Conservation (phyloP, 2,329 filamentous ascomycete species). For the Cercospora citrullina region DNA sequence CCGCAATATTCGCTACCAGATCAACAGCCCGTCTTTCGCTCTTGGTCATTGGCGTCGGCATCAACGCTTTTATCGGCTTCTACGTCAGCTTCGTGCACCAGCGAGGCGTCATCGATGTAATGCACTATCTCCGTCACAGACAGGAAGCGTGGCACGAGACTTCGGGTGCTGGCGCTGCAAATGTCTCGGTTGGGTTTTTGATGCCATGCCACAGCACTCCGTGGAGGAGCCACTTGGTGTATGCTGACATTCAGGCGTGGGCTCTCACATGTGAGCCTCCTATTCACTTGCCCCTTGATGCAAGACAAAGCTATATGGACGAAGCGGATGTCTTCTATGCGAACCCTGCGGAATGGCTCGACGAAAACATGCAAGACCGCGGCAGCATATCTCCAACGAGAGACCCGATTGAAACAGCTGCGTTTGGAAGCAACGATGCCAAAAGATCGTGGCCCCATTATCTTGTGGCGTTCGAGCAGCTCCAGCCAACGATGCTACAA, state of each 20-base stretch:
- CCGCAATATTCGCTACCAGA: conserved; percentile 60
- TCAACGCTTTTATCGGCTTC: conserved; percentile 69
- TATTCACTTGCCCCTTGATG: conserved; percentile 61
- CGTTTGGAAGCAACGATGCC: neutral
- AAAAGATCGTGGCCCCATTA: conserved; percentile 46
- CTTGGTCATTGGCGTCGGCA: conserved; percentile 54
- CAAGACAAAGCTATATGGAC: conserved; percentile 72
- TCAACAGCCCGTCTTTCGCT: conserved; percentile 51
- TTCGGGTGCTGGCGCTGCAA: conserved; percentile 17
- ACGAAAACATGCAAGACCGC: conserved; percentile 42
- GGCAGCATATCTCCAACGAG: conserved; percentile 15
- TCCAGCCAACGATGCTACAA: conserved; percentile 52
- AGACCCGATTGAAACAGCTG: neutral
- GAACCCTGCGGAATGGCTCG: conserved; percentile 53
- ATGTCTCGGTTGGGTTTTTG: conserved; percentile 70
- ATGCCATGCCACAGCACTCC: conserved; percentile 96
- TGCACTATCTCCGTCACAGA: conserved; percentile 71
- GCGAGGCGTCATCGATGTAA: conserved; percentile 72
- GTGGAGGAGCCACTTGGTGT: conserved; percentile 84
- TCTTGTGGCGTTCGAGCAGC: conserved; percentile 57
- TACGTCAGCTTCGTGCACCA: conserved; percentile 80
- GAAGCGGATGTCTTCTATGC: conserved; percentile 91
- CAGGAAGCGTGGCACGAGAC: conserved; percentile 30
- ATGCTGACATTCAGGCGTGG: conserved; percentile 73
- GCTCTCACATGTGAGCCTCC: conserved; percentile 91